Percentiles rank a stretch among this genome's conserved stretches.
Conservation (phyloP, 192 early-diverging fungal genomes). For the Chytriomyces hyalinus region DNA sequence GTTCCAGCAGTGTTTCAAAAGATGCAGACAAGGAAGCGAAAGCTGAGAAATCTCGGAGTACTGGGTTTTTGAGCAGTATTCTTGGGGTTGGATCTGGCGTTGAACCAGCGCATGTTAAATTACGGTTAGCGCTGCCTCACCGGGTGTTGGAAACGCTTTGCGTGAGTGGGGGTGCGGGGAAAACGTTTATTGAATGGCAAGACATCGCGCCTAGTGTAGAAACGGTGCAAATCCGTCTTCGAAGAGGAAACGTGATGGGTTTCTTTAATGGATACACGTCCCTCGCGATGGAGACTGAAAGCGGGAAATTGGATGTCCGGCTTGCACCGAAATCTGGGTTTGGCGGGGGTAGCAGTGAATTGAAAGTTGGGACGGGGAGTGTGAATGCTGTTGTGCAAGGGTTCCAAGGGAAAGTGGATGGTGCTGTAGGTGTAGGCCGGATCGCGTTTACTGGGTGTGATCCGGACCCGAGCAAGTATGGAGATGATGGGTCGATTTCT, state of each 20-base stretch:
- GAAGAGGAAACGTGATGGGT: neutral
- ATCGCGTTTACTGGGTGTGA: conserved; percentile 3
- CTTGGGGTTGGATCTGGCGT: neutral
- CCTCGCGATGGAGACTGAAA: neutral
- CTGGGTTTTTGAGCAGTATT: neutral
- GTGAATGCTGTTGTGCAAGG: conserved; percentile 12
- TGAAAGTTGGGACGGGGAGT: neutral
- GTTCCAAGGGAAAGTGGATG: neutral
- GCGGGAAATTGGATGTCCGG: neutral
- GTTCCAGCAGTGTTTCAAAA: neutral
- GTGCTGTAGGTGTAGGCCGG: neutral
- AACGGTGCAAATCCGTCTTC: neutral
- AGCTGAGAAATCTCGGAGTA: neutral
- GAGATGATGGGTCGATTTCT: neutral
- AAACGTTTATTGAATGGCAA: neutral
- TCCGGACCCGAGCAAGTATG: neutral
- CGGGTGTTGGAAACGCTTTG: conserved; percentile 7
- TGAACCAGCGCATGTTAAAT: neutral
- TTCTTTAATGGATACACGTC: neutral
- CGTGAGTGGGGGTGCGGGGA: conserved; percentile 2
- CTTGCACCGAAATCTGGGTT: neutral
- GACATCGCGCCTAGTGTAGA: neutral
- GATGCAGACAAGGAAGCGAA: neutral
- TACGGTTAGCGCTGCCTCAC: neutral
- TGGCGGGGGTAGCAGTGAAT: neutral